Evolutionary conservation across 441 rosid genomes (phyloP), one percentile per base, ranked within the genome.

Genomic region (Gossypium davidsonii): DNA sequence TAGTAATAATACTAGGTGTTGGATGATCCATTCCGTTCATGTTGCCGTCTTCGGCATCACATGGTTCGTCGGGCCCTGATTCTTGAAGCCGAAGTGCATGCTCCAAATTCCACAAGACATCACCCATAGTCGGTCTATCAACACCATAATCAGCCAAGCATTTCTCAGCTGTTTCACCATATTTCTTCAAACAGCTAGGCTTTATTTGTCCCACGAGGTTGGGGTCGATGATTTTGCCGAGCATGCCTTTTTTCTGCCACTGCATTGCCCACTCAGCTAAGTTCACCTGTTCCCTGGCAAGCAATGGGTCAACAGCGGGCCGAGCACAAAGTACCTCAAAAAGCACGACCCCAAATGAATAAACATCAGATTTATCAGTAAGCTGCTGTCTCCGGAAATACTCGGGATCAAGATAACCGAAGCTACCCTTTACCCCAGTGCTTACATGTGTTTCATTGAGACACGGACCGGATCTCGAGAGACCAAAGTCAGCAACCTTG

Each of bases 401-500:
- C 73, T 93, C 98, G 12, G 97, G 98, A 76, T 93, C 95, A n/a
- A 93, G 89, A 84, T 93, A 93, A 0, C 98, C 98, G 10, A 93
- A 93, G 78, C 98, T 93, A 28, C 98, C 98, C 79, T 91, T 93
- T 0, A 93, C 98, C 0, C 94, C 97, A 0, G 98, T 93, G 66
- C 98, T 93, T 8, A 91, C 97, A 73, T 91, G 96, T 11, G 94
- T 93, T 83, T 93, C 97, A 14, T 90, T 76, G 12, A 91, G 85
- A 78, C 97, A 85, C 0, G 98, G 97, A 25, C 97, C 98, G 0
- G 94, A 86, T 83, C 95, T 89, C 1, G 97, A 93, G 66, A 93
- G 94, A 75, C 98, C 98, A 67, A 93, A 93, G 82, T 93, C 97
- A 20, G 98, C 96, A 65, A 93, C 98, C 87, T 93, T 93, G 59